Percentiles rank a stretch among this genome's conserved stretches.
Evolutionary conservation across 1,284 basidiomycete species (phyloP).

Genomic region (Grifola frondosa): DNA sequence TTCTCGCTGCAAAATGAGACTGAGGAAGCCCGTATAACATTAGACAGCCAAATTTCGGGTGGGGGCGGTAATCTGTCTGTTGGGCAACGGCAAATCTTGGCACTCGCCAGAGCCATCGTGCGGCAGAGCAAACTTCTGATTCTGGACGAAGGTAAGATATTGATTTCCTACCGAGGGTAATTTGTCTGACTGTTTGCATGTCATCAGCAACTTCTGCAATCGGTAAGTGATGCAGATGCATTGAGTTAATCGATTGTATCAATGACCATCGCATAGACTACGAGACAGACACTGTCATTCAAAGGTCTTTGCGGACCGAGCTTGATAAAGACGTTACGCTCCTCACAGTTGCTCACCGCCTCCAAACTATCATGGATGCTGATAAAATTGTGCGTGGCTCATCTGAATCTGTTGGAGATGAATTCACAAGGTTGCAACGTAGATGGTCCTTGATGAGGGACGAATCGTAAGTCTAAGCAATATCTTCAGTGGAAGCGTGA

Average conservation of each 20-base stretch:
- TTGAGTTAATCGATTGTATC: not conserved
- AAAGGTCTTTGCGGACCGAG: slow-evolving; percentile 53
- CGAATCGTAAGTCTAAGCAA: slow-evolving; percentile 27
- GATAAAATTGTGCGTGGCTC: slow-evolving; percentile 35
- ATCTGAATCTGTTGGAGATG: not conserved
- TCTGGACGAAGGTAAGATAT: slow-evolving; percentile 31
- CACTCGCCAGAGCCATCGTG: slow-evolving; percentile 35
- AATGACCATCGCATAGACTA: slow-evolving; percentile 40
- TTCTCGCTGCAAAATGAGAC: slow-evolving; percentile 29
- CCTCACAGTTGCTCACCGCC: slow-evolving; percentile 66
- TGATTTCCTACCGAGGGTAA: not conserved
- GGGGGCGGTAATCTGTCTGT: slow-evolving; percentile 46
- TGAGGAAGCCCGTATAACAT: slow-evolving; percentile 29
- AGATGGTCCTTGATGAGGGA: slow-evolving; percentile 43
- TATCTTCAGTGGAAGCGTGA: not conserved
- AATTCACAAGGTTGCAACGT: slow-evolving; percentile 5
- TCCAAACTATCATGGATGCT: slow-evolving; percentile 71
- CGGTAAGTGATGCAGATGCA: slow-evolving; percentile 12
- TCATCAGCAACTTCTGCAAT: slow-evolving; percentile 32
- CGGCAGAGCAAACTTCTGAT: slow-evolving; percentile 36
- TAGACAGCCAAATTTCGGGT: slow-evolving; percentile 34
- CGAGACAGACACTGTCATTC: slow-evolving; percentile 58
- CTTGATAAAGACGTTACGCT: slow-evolving; percentile 56
- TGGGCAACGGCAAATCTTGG: slow-evolving; percentile 30
- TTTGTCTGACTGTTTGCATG: not conserved